phyloP scores from a whole-genome alignment of 2,329 filamentous ascomycete genomes.

The Talaromyces sp. region DNA sequence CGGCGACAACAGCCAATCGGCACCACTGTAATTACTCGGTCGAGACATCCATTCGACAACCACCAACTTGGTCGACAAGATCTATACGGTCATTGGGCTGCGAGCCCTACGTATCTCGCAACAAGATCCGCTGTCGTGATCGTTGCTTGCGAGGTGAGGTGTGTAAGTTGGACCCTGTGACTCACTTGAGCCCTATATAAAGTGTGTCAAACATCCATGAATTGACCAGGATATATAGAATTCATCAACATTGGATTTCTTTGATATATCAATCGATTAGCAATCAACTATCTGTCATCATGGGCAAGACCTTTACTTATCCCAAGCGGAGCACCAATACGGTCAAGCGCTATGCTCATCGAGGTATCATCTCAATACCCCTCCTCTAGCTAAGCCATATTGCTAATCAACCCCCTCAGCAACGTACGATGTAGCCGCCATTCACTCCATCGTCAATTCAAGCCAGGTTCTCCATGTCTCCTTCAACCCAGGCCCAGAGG shows the following conservation, averaged over 20 bases:
- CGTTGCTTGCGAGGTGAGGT: background rate
- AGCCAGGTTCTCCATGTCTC: constrained; percentile 75
- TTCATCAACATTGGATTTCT: background rate
- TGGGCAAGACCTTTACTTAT: constrained; percentile 49
- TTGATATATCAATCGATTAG: background rate
- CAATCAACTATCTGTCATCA: constrained; percentile 16
- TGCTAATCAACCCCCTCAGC: constrained; percentile 41
- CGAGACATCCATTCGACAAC: background rate
- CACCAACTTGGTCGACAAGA: background rate
- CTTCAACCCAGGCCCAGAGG: constrained; percentile 58
- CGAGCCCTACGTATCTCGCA: background rate
- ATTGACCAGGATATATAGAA: background rate
- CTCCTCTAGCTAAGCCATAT: background rate
- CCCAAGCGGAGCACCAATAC: constrained; percentile 61
- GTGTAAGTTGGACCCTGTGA: background rate
- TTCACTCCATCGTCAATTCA: constrained; percentile 71
- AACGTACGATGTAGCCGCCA: constrained; percentile 66
- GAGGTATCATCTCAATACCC: constrained; percentile 45
- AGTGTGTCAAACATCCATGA: background rate
- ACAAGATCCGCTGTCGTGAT: background rate
- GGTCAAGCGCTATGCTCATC: constrained; percentile 62
- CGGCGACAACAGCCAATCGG: constrained; percentile 1
- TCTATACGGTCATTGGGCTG: background rate
- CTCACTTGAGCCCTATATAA: background rate
- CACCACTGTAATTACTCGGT: background rate